A percentile compares a stretch with the other conserved stretches of the same genome.
phyloP scores from a whole-genome alignment of 352 stramenopile genomes.

The Globisporangium nagaii region DNA sequence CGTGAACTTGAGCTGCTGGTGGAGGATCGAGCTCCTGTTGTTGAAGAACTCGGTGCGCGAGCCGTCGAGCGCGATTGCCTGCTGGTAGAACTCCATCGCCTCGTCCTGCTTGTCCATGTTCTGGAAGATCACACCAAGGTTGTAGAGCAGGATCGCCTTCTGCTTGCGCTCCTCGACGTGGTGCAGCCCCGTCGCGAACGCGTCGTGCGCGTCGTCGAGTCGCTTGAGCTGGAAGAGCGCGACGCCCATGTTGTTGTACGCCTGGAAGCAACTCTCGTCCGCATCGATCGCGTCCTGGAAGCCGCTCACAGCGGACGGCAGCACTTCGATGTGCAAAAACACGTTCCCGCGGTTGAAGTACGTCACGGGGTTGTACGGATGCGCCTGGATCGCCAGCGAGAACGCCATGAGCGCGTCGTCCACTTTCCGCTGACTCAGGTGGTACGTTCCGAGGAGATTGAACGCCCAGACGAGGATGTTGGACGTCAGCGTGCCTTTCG shows the following conservation, averaged over 20 bases:
- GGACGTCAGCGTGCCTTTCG: conserved; percentile 33
- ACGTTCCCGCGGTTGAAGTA: conserved; percentile 56
- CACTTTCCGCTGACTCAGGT: conserved; percentile 15
- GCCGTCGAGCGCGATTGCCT: conserved; percentile 34
- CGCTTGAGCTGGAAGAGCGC: conserved; percentile 36
- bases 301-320: conserved; percentile 28
- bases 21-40: conserved; percentile 48
- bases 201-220: conserved; percentile 37
- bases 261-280: conserved; percentile 26
- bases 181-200: conserved; percentile 30
- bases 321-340: conserved; percentile 33
- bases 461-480: conserved; percentile 46
- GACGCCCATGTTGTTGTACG: conserved; percentile 48
- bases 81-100: conserved; percentile 46
- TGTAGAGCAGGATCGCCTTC: conserved; percentile 37
- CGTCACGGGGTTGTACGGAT: conserved; percentile 25
- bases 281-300: conserved; percentile 48
- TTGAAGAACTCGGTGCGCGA: conserved; percentile 46
- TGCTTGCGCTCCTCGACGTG: conserved; percentile 19
- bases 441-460: conserved; percentile 35
- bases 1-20: conserved; percentile 45
- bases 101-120: conserved; percentile 32
- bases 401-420: conserved; percentile 54
- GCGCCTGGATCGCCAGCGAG: conserved; percentile 40
- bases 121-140: conserved; percentile 35